phyloP scores from a whole-genome alignment of 1,284 basidiomycete genomes.

The Cronartium quercuum region DNA sequence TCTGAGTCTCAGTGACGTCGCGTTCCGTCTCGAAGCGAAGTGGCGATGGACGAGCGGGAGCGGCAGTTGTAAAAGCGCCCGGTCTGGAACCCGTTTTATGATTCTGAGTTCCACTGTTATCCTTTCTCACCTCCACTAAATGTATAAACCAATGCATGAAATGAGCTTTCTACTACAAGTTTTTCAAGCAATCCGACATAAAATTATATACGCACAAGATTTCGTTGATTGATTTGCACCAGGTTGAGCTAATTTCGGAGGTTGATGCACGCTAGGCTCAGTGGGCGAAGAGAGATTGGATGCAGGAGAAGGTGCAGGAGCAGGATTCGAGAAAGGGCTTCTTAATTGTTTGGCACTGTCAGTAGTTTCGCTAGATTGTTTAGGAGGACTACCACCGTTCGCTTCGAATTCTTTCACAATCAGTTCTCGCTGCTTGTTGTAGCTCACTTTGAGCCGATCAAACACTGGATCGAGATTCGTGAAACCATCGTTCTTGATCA shows the following conservation, averaged over 20 bases:
- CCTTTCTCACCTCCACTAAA: background rate
- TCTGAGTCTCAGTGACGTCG: background rate
- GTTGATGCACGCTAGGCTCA: background rate
- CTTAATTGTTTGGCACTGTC: no score
- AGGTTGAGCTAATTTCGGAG: background rate
- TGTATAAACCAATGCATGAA: no score
- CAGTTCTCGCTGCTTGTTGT: constrained; percentile 11
- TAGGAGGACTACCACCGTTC: background rate
- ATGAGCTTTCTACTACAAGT: no score
- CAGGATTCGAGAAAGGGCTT: no score
- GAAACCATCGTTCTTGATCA: constrained; percentile 19
- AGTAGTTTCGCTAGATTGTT: no score
- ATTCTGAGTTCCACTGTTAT: background rate
- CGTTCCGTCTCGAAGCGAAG: constrained; percentile 6
- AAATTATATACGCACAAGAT: background rate
- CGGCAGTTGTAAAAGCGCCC: constrained; percentile 12
- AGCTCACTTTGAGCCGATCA: constrained; percentile 14
- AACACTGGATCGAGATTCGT: background rate
- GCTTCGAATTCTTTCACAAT: constrained; percentile 12
- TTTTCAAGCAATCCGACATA: no score
- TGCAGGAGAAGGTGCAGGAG: background rate
- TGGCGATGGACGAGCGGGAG: constrained; percentile 12
- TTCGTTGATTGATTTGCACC: background rate
- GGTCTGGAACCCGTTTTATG: background rate
- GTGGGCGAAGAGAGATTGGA: background rate